Conservation (phyloP, 495 filamentous ascomycete genomes). For the Astrothelium subdiscretum region DNA sequence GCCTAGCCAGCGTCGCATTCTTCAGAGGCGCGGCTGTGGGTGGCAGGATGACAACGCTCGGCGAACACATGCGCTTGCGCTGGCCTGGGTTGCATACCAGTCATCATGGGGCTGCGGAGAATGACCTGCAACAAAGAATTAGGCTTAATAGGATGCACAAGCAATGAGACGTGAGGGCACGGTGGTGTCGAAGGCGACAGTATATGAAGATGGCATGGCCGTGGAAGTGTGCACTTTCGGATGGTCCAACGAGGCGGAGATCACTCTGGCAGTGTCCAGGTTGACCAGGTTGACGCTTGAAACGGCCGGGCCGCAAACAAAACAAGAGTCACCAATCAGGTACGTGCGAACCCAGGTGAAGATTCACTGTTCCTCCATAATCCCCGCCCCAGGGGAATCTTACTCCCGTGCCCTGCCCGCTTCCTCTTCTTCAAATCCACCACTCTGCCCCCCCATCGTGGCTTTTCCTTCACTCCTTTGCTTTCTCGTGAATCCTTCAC, state of each 20-base stretch:
- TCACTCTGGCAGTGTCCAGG: background rate
- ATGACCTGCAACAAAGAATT: conserved; percentile 4
- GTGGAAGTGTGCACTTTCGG: background rate
- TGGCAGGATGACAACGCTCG: conserved; percentile 3
- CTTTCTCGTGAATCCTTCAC: background rate
- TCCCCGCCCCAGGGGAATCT: background rate
- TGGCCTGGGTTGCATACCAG: background rate
- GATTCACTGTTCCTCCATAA: background rate
- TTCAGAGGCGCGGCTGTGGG: background rate
- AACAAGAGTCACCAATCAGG: background rate
- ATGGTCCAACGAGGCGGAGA: background rate
- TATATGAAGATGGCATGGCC: background rate
- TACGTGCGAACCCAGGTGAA: background rate
- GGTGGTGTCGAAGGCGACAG: background rate
- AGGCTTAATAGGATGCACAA: conserved; percentile 1
- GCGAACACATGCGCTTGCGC: background rate
- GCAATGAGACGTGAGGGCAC: background rate
- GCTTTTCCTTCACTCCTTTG: background rate
- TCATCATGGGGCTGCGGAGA: background rate
- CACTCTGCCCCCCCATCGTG: background rate
- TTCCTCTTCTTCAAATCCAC: conserved; percentile 1
- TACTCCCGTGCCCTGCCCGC: background rate
- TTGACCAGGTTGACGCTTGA: background rate
- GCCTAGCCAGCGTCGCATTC: conserved; percentile 1
- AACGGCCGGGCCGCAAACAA: conserved; percentile 1